A percentile compares a stretch with the other conserved stretches of the same genome.
Conservation (phyloP, 805 yeast genomes). For the Yarrowia sp. region DNA sequence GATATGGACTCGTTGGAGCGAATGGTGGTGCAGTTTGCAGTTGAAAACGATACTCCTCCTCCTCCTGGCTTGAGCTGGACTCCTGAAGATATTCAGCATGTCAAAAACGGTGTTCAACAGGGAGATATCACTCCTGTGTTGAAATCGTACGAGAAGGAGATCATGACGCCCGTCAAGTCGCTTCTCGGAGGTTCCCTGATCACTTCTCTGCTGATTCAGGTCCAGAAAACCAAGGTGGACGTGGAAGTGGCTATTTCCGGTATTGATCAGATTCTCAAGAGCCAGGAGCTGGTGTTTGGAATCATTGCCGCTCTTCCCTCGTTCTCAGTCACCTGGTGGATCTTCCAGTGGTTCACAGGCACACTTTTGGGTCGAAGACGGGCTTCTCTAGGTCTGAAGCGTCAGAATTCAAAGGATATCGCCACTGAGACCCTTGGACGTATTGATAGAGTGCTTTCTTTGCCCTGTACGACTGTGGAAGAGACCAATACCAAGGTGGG, state of each 20-base stretch:
- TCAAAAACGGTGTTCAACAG: constrained; percentile 52
- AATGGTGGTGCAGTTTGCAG: constrained; percentile 76
- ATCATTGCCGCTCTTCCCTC: constrained; percentile 82
- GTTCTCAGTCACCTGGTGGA: constrained; percentile 48
- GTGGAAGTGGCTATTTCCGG: constrained; percentile 88
- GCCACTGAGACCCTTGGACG: constrained; percentile 51
- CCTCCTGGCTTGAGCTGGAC: background rate
- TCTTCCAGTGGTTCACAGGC: constrained; percentile 28
- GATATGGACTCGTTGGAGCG: constrained; percentile 80
- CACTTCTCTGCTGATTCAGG: constrained; percentile 77
- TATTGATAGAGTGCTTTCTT: constrained; percentile 52
- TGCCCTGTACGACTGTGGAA: constrained; percentile 34
- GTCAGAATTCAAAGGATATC: constrained; percentile 35
- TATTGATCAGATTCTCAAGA: constrained; percentile 80
- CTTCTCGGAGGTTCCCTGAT: constrained; percentile 67
- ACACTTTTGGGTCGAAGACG: constrained; percentile 32
- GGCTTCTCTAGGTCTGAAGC: constrained; percentile 27
- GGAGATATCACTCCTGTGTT: constrained; percentile 82
- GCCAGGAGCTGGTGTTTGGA: constrained; percentile 94
- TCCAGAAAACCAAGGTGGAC: constrained; percentile 96
- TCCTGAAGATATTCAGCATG: constrained; percentile 31
- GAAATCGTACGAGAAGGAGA: constrained; percentile 74
- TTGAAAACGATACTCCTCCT: constrained; percentile 38
- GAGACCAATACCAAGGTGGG: constrained; percentile 50
- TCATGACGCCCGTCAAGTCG: constrained; percentile 65